Percentiles rank a stretch among this genome's conserved stretches.
Evolutionary conservation across 495 filamentous ascomycete genomes (phyloP).

Genomic region (Paragyromitra xinjiangensis): DNA sequence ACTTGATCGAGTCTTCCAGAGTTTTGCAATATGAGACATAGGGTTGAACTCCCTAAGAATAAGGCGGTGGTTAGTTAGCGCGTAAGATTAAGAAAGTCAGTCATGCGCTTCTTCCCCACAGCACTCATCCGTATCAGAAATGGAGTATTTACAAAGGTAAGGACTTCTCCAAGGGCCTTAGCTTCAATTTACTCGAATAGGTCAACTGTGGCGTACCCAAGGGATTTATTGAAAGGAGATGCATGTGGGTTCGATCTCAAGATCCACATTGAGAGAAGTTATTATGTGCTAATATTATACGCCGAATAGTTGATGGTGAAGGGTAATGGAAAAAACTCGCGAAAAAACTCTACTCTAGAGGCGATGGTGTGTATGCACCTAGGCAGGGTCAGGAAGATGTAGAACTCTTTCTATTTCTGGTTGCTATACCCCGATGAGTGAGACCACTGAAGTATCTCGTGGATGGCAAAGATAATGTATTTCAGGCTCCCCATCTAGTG

Average conservation of each 20-base stretch:
- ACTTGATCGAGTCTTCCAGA: no score
- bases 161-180: not conserved
- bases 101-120: no score
- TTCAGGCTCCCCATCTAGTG: not conserved
- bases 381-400: not conserved
- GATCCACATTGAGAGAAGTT: not conserved
- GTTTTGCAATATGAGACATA: no score
- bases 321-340: not conserved
- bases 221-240: not conserved
- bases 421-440: not conserved
- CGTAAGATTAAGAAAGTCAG: no score
- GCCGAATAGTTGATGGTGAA: not conserved
- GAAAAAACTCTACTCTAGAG: not conserved
- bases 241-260: not conserved
- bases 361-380: not conserved
- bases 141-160: not conserved
- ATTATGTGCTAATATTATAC: not conserved
- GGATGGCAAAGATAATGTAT: not conserved
- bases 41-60: no score
- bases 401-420: not conserved
- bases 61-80: no score
- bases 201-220: not conserved
- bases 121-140: not conserved
- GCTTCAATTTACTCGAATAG: not conserved
- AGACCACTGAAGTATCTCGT: not conserved